Evolutionary conservation across 1,284 basidiomycete species (phyloP), one percentile per base, ranked within the genome.

Genomic region (Meira miltonrushii): DNA sequence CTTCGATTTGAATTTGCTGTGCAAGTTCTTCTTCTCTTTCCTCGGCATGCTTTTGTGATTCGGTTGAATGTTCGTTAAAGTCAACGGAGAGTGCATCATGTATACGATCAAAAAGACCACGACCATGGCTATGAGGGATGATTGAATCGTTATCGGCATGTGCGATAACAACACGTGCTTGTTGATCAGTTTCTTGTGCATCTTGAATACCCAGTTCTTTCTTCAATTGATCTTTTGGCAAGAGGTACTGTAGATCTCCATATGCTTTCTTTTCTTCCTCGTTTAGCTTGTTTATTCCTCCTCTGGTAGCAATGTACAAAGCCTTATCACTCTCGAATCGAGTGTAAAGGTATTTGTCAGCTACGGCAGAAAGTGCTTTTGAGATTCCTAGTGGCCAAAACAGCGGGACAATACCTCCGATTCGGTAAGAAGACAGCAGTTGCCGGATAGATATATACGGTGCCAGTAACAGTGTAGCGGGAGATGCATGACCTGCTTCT

Each of bases 141-240:
- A 90, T 87, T 71, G 82, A 83, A 79, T 96, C 92, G 72, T 90
- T 82, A 66, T 85, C 82, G 1, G 91, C 86, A 75, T 95, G 92
- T 0, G 85, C 85, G 62, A 95, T 83, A 12, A 94, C 80, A 6
- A 91, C 83, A 4, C 87, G 83, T 19, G 48, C n/a, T 13, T 15
- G 23, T 53, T 13, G 28, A n/a, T 41, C 28, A 28, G 19, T 53
- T 9, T 25, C 17, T 17, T 17, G 17, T 37, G 13, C 28, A 7
- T n/a, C 37, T 15, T 28, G 28, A 38, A 41, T 19, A 17, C 17
- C n/a, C 12, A 48, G 17, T 23, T 48, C 46, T 23, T 48, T n/a
- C 17, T 21, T 21, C 17, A 48, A 25, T 5, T 15, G 12, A 2
- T 12, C 13, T 12, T 15, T 25, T 5, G 17, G 12, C 12, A 48